These are phyloP conservation scores for Gillenia trifoliata DNA, from an alignment of 306 rosid species.

Conservation along the genomic window DNA sequence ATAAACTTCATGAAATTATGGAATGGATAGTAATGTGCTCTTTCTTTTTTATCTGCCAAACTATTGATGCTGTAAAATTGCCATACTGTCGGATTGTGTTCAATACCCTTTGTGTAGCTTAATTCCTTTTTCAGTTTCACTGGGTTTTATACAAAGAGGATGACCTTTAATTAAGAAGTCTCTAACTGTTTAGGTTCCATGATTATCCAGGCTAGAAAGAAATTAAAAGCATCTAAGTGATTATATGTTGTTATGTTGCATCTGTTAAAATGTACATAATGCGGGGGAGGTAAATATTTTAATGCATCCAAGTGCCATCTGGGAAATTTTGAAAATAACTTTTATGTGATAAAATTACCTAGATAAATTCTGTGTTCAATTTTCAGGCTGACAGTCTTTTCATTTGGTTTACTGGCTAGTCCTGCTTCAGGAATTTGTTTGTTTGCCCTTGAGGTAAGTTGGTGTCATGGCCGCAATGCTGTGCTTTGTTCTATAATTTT, in stretches of 20 bases:
- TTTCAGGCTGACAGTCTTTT: slow-evolving; percentile 66
- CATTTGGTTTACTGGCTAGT: slow-evolving; percentile 59
- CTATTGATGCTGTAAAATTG: background rate
- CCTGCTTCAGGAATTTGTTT: slow-evolving; percentile 61
- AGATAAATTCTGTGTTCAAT: background rate
- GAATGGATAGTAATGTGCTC: background rate
- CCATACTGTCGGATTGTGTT: background rate
- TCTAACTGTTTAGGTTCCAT: background rate
- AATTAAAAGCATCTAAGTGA: background rate
- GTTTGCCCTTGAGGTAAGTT: slow-evolving; percentile 51
- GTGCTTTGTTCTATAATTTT: background rate
- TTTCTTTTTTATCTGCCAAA: background rate
- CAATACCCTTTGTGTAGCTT: background rate
- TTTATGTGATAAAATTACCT: background rate
- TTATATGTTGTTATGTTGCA: background rate
- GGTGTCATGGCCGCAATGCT: slow-evolving; percentile 1
- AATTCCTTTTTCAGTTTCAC: background rate
- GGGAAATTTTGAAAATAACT: background rate
- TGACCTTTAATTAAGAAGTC: background rate
- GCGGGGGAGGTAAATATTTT: background rate
- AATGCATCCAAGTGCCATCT: background rate
- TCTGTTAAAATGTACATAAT: background rate
- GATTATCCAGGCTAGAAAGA: background rate
- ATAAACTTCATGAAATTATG: background rate
- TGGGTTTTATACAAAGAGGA: background rate